phyloP scores from a whole-genome alignment of 2,329 filamentous ascomycete species.

The Gnomoniopsis smithogilvyi region DNA sequence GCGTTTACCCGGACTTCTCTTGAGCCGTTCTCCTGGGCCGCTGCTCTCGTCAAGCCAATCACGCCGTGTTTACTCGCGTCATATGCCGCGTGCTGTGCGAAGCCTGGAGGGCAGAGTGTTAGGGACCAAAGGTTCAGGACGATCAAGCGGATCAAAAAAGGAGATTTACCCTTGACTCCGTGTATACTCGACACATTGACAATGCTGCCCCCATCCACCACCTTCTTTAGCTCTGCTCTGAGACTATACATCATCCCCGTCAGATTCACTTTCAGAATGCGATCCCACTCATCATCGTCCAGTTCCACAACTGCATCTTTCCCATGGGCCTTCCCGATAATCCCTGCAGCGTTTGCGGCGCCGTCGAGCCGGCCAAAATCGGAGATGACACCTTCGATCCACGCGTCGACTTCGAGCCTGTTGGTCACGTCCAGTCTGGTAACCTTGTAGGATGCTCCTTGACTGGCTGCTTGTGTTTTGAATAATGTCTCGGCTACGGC shows the following conservation, averaged over 20 bases:
- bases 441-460: slow-evolving; percentile 18
- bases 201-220: slow-evolving; percentile 51
- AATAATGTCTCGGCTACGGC: slow-evolving; percentile 30
- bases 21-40: slow-evolving; percentile 36
- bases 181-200: slow-evolving; percentile 55
- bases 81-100: slow-evolving; percentile 36
- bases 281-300: slow-evolving; percentile 46
- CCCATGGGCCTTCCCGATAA: slow-evolving; percentile 42
- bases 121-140: neutral
- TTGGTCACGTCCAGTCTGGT: slow-evolving; percentile 45
- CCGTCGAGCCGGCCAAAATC: slow-evolving; percentile 51
- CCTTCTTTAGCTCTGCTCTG: slow-evolving; percentile 40
- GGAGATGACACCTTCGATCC: slow-evolving; percentile 45
- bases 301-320: slow-evolving; percentile 37
- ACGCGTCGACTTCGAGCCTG: slow-evolving; percentile 44
- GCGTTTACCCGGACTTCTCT: slow-evolving; percentile 45
- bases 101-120: slow-evolving; percentile 27
- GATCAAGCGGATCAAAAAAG: neutral
- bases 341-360: slow-evolving; percentile 53
- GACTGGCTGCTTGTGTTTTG: slow-evolving; percentile 14
- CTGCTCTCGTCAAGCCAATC: slow-evolving; percentile 33
- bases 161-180: slow-evolving; percentile 34
- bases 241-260: slow-evolving; percentile 51
- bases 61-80: slow-evolving; percentile 36
- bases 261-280: slow-evolving; percentile 45